These are phyloP conservation scores for Phaffia australis DNA, from an alignment of 768 basidiomycete genomes.

Conservation along the genomic window DNA sequence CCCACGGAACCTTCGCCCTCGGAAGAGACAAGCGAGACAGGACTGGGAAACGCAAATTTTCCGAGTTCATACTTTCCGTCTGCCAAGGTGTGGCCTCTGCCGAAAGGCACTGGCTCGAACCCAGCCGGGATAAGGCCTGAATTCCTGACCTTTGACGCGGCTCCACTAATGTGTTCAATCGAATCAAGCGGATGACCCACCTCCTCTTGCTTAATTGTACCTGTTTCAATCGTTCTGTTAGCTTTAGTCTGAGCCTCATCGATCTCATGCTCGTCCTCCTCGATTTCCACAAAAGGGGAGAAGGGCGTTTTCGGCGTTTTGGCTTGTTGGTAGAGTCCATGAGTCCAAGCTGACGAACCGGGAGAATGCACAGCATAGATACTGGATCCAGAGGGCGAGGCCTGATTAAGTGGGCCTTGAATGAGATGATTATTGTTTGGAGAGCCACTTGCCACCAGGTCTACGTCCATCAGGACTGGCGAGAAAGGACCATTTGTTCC, in stretches of 20 bases:
- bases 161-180: too few relatives aligned
- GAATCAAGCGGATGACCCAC: neutral
- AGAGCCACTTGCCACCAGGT: neutral
- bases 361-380: neutral
- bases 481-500: neutral
- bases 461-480: neutral
- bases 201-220: neutral
- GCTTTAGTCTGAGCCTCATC: constrained; percentile 12
- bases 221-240: neutral
- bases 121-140: constrained; percentile 26
- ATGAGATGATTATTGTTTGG: neutral
- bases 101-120: constrained; percentile 70
- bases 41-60: constrained; percentile 58
- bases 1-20: too few relatives aligned
- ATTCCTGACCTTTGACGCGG: too few relatives aligned
- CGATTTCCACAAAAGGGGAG: constrained; percentile 24
- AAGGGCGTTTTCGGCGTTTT: constrained; percentile 20
- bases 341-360: constrained; percentile 1
- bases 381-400: neutral
- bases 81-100: constrained; percentile 49
- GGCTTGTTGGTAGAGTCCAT: neutral
- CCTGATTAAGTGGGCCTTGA: neutral
- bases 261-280: constrained; percentile 17
- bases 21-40: neutral
- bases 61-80: constrained; percentile 68